phyloP scores from a whole-genome alignment of 2,329 filamentous ascomycete genomes.

The Botryotinia convoluta region DNA sequence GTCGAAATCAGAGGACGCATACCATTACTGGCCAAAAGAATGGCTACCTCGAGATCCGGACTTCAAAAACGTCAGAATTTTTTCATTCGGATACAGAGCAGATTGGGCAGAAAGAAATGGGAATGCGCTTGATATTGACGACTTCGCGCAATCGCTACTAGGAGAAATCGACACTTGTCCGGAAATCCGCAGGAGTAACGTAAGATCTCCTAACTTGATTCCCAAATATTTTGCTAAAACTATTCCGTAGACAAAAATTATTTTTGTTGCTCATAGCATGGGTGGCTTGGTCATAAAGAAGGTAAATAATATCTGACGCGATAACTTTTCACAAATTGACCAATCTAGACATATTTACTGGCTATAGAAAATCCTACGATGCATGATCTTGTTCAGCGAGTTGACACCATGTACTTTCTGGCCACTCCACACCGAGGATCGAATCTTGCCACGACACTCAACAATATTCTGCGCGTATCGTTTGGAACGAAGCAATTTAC shows the following conservation, averaged over 20 bases:
- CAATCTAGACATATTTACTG: neutral
- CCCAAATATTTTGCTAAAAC: neutral
- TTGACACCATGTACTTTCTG: slow-evolving; percentile 43
- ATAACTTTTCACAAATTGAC: neutral
- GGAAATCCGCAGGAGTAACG: neutral
- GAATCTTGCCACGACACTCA: slow-evolving; percentile 40
- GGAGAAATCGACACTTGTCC: neutral
- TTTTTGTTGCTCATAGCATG: slow-evolving; percentile 26
- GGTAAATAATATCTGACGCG: neutral
- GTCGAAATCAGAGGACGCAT: slow-evolving; percentile 33
- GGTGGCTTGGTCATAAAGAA: slow-evolving; percentile 27
- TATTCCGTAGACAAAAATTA: slow-evolving; percentile 10
- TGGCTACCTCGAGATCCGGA: slow-evolving; percentile 10
- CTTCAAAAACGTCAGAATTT: slow-evolving; percentile 20
- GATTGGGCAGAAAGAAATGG: slow-evolving; percentile 23
- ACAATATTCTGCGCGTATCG: slow-evolving; percentile 39
- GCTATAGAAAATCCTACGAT: neutral
- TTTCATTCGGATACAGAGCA: slow-evolving; percentile 26
- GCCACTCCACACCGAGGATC: slow-evolving; percentile 45
- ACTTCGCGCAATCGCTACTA: neutral
- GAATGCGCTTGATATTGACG: slow-evolving; percentile 20
- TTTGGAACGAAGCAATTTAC: slow-evolving; percentile 40
- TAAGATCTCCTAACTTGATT: neutral
- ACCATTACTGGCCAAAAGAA: slow-evolving; percentile 39
- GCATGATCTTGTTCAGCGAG: neutral